Conservation (phyloP, 164 flowering plant genomes). For the Umbilicus rupestris region DNA sequence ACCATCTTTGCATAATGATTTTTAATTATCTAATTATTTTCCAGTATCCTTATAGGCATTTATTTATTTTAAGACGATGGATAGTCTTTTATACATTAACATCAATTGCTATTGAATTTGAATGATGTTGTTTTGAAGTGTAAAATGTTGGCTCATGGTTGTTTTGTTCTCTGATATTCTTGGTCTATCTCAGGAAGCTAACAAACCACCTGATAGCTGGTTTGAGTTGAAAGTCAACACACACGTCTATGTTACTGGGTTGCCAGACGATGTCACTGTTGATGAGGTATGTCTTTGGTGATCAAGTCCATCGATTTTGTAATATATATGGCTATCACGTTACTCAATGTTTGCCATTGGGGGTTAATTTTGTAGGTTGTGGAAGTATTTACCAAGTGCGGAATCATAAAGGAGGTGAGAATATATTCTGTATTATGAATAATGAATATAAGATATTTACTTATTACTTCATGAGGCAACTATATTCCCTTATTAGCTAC, state of each 20-base stretch:
- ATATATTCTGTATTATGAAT: background rate
- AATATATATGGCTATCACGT: background rate
- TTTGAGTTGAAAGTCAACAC: conserved; percentile 93
- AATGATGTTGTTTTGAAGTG: background rate
- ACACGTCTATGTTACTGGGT: conserved; percentile 90
- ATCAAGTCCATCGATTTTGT: background rate
- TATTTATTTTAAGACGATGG: background rate
- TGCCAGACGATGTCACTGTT: conserved; percentile 89
- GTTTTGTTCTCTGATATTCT: conserved; percentile 2
- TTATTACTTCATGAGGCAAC: background rate
- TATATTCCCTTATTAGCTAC: background rate
- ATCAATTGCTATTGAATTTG: background rate
- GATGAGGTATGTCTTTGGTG: conserved; percentile 59
- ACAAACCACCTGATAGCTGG: conserved; percentile 97
- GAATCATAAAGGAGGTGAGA: conserved; percentile 85
- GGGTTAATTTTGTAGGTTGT: conserved; percentile 48
- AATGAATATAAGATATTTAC: background rate
- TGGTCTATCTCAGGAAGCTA: conserved; percentile 65
- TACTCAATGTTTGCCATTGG: background rate
- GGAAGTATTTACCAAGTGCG: conserved; percentile 91
- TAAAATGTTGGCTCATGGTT: background rate
- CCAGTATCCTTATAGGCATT: background rate
- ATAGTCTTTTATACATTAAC: background rate
- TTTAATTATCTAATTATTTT: background rate
- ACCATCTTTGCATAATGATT: background rate